These are phyloP conservation scores for Starmerella khaoyaiensis DNA, from an alignment of 805 yeast species.

Conservation along the genomic window DNA sequence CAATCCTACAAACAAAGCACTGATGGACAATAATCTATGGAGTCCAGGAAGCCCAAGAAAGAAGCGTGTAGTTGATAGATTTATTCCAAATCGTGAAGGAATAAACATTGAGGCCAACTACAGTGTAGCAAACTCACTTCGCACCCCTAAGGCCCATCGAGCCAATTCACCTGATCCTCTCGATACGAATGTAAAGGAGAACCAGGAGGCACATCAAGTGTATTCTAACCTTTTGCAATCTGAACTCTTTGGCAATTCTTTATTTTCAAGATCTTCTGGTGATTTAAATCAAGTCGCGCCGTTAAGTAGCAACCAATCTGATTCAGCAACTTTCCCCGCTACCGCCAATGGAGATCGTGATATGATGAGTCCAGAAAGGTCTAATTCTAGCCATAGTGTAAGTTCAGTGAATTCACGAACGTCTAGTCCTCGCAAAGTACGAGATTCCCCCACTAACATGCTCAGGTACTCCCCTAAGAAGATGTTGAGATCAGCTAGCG, in stretches of 20 bases:
- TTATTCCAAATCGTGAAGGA: slow-evolving; percentile 77
- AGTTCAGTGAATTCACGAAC: too few species aligned
- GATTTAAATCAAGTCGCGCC: too few species aligned
- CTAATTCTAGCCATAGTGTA: too few species aligned
- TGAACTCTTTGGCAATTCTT: slow-evolving; percentile 73
- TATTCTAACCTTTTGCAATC: slow-evolving; percentile 77
- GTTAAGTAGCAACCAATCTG: too few species aligned
- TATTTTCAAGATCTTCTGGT: too few species aligned
- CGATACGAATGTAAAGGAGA: slow-evolving; percentile 41
- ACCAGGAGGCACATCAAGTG: slow-evolving; percentile 51
- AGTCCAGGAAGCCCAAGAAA: slow-evolving; percentile 20
- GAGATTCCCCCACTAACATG: slow-evolving; percentile 32
- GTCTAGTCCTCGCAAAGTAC: slow-evolving; percentile 18
- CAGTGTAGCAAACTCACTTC: slow-evolving; percentile 32
- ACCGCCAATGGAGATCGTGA: too few species aligned
- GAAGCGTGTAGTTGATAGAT: slow-evolving; percentile 42
- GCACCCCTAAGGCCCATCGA: slow-evolving; percentile 29
- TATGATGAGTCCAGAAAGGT: too few species aligned
- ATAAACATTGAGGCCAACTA: slow-evolving; percentile 80
- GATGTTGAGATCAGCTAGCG: slow-evolving; percentile 13
- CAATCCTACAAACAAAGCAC: neutral
- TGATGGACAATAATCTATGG: slow-evolving; percentile 3
- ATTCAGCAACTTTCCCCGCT: too few species aligned
- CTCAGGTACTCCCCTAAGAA: slow-evolving; percentile 17
- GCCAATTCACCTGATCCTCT: slow-evolving; percentile 4